phyloP scores from a whole-genome alignment of 371 early-diverging fungal species.

The Spraguea lophii region DNA sequence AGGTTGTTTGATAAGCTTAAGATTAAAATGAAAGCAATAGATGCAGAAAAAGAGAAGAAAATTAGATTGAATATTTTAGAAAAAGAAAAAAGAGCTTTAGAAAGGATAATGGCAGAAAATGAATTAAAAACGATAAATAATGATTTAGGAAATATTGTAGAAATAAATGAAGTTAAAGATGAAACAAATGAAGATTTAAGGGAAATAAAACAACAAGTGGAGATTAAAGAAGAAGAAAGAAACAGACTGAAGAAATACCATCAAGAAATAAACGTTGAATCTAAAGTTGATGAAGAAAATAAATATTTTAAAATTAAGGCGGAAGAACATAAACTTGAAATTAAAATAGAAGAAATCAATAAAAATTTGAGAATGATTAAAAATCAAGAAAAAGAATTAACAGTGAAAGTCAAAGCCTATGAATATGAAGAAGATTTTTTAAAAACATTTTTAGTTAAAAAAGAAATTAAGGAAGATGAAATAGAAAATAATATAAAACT shows the following conservation, averaged over 20 bases:
- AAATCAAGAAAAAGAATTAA: constrained; percentile 26
- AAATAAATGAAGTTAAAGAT: constrained; percentile 23
- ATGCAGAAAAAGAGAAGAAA: constrained; percentile 69
- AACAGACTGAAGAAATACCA: constrained; percentile 44
- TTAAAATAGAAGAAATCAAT: constrained; percentile 45
- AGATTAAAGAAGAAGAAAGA: constrained; percentile 48
- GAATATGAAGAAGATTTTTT: background rate
- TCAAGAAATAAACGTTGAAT: constrained; percentile 44
- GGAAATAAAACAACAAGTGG: constrained; percentile 43
- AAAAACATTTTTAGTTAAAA: background rate
- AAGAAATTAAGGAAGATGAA: background rate
- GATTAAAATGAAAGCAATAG: constrained; percentile 62
- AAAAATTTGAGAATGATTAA: constrained; percentile 41
- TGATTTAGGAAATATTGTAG: constrained; percentile 38
- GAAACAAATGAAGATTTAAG: constrained; percentile 31
- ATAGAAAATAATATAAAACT: background rate
- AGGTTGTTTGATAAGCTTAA: constrained; percentile 65
- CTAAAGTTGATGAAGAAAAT: constrained; percentile 40
- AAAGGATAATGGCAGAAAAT: constrained; percentile 46
- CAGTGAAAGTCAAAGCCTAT: background rate
- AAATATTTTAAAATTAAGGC: constrained; percentile 56
- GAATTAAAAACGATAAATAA: constrained; percentile 50
- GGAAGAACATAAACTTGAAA: constrained; percentile 30
- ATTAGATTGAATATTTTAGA: constrained; percentile 44
- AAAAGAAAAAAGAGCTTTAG: constrained; percentile 40